Evolutionary conservation across 192 early-diverging fungal genomes (phyloP).

Genomic region (Coemansia interrupta): DNA sequence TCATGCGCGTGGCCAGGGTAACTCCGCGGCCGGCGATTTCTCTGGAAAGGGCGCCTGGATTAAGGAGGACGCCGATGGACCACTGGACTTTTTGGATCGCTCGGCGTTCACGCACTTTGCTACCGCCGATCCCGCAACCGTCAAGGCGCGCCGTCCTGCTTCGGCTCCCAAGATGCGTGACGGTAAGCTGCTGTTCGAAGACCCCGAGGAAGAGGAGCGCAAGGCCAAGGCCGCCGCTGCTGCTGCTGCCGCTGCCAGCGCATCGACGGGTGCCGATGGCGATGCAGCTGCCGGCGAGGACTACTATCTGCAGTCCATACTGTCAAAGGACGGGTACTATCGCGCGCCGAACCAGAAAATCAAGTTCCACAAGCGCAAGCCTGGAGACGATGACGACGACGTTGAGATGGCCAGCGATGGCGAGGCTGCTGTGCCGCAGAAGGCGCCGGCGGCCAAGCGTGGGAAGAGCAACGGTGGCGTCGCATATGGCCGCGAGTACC

Average conservation of each 20-base stretch:
- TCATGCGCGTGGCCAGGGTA: not conserved
- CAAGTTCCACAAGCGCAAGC: conserved; percentile 81
- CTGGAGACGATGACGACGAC: conserved; percentile 57
- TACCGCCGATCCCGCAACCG: conserved; percentile 43
- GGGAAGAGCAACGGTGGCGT: conserved; percentile 36
- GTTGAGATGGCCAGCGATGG: conserved; percentile 68
- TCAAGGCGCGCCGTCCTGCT: conserved; percentile 36
- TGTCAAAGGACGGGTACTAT: conserved; percentile 78
- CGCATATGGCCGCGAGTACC: conserved; percentile 64
- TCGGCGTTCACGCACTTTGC: conserved; percentile 69
- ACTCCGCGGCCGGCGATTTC: not conserved
- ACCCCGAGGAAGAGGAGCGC: conserved; percentile 55
- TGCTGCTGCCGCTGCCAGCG: conserved; percentile 29
- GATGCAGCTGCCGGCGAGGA: conserved; percentile 61
- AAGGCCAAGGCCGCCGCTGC: conserved; percentile 33
- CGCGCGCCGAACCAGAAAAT: conserved; percentile 79
- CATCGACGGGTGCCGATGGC: conserved; percentile 32
- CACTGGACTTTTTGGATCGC: conserved; percentile 89
- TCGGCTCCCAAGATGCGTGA: conserved; percentile 63
- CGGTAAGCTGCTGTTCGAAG: conserved; percentile 82
- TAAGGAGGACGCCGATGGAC: conserved; percentile 65
- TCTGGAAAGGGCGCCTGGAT: conserved; percentile 54
- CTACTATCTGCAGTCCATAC: conserved; percentile 79
- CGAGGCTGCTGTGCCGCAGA: conserved; percentile 46
- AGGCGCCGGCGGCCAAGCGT: conserved; percentile 23